Base-by-base conservation (phyloP, 352 stramenopile species). In the Phytopythium delawarense region DNA sequence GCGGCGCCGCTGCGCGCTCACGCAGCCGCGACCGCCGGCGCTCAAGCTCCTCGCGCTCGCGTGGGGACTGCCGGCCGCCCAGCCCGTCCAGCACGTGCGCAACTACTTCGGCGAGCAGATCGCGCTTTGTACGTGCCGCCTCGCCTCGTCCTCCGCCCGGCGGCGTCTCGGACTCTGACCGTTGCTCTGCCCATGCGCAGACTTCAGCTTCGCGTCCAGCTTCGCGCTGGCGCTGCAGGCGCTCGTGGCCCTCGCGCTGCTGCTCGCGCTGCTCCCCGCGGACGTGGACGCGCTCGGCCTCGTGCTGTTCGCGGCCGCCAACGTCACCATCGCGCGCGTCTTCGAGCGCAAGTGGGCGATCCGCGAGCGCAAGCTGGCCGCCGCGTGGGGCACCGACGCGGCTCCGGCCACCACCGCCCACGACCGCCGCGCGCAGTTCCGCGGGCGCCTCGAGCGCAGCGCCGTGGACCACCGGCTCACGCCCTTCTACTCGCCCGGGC, bases 51-150 rank as follows among this genome's bases (percentile, higher is more conserved):
- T 56, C 15, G 39, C 64, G 0, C 53, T 71, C 30, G 55, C 52
- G 1, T 48, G 56, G 20, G 45, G 74, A 1, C 23, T 86, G 15
- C 40, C 77, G 3, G 55, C 74, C 39, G 66, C 61, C 42, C 79
- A 91, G 56, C 78, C 79, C 13, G 61, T 89, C 8, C 28, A 70
- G 12, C 74, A 87, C 59, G 65, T 93, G 7, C 80, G 80, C 54
- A 87, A 89, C 69, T 93, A 93, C 69, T 93, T 93, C 62, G 84
- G 84, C 44, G 84, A 93, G 61, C 76, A 93, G 44, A 63, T 93
- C 40, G 84, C 80, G 21, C 64, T 93, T 7, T 93, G 84, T 93
- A 75, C 42, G 82, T 83, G 2, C 8, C 15, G 6, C 44, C 15
- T 52, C 11, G 1, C 9, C 51, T 45, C 21, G 23, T 45, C 9